Evolutionary conservation across 1,284 basidiomycete genomes (phyloP).

Genomic region (Ustilago curta): DNA sequence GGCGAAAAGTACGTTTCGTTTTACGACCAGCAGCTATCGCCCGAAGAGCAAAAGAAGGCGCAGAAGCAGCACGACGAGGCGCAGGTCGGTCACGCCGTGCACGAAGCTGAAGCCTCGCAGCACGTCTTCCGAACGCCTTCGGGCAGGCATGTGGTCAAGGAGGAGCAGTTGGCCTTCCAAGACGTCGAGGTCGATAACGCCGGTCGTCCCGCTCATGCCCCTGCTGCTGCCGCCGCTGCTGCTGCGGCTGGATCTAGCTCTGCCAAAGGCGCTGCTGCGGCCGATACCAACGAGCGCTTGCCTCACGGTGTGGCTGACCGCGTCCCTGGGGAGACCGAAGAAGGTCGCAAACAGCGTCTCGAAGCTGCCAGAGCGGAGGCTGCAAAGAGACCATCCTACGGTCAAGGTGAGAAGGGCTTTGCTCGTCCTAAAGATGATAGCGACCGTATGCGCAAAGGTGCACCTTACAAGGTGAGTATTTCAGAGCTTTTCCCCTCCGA

Average conservation of each 20-base stretch:
- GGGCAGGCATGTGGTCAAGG: conserved; percentile 62
- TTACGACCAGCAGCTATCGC: conserved; percentile 63
- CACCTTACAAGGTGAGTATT: conserved; percentile 62
- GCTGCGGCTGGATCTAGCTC: conserved; percentile 24
- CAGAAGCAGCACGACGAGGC: conserved; percentile 54
- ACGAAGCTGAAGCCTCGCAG: conserved; percentile 60
- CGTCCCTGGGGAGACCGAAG: conserved; percentile 62
- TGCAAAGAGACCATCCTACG: conserved; percentile 53
- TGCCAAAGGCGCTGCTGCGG: conserved; percentile 19
- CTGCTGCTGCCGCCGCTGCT: conserved; percentile 37
- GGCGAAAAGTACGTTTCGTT: conserved; percentile 63
- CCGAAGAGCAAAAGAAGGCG: conserved; percentile 54
- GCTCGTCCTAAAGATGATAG: conserved; percentile 60
- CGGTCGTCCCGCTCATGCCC: conserved; percentile 57
- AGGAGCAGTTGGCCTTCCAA: conserved; percentile 57
- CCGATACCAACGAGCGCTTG: conserved; percentile 23
- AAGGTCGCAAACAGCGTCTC: conserved; percentile 56
- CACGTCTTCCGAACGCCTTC: conserved; percentile 67
- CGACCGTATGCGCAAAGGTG: conserved; percentile 59
- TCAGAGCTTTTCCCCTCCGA: background rate
- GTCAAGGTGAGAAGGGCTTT: conserved; percentile 58
- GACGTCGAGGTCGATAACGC: conserved; percentile 52
- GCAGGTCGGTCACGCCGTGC: conserved; percentile 59
- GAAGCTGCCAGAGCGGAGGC: conserved; percentile 59
- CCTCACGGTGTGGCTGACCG: conserved; percentile 55